phyloP scores from a whole-genome alignment of 2,329 filamentous ascomycete species.

The Colletotrichum tamarilloi region DNA sequence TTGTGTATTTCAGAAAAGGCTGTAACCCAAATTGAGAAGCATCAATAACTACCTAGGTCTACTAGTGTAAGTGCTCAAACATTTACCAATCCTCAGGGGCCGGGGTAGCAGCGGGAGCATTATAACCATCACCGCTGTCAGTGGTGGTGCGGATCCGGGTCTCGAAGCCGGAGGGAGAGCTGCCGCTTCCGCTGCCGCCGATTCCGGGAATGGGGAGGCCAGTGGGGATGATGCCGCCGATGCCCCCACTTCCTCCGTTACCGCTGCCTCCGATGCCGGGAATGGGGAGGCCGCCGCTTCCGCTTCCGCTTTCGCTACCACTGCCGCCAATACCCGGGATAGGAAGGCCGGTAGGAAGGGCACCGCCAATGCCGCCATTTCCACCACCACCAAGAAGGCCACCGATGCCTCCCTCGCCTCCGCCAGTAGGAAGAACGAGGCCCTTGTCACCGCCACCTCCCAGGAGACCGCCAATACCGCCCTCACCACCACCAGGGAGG shows the following conservation, averaged over 20 bases:
- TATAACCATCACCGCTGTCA: neutral
- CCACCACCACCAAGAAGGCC: neutral
- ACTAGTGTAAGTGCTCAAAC: too few relatives aligned
- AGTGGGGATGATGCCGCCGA: neutral
- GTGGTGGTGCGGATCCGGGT: slow-evolving; percentile 3
- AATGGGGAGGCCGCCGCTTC: neutral
- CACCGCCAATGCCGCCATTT: neutral
- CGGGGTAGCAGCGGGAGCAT: neutral
- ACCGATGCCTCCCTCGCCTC: too few relatives aligned
- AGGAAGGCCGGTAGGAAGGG: neutral
- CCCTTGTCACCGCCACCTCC: too few relatives aligned
- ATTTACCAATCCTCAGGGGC: neutral
- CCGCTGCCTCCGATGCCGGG: neutral
- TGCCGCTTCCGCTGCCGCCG: neutral
- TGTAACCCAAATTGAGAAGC: too few relatives aligned
- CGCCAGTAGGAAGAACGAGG: too few relatives aligned
- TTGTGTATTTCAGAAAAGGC: too few relatives aligned
- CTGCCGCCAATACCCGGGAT: neutral
- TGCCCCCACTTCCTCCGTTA: too few relatives aligned
- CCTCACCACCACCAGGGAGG: neutral
- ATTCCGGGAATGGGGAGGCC: neutral
- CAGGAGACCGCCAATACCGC: too few relatives aligned
- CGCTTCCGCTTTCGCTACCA: neutral
- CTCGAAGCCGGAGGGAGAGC: neutral
- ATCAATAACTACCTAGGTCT: too few relatives aligned